phyloP scores from a whole-genome alignment of 345 rosid genomes.

The Eucalyptus pumila region DNA sequence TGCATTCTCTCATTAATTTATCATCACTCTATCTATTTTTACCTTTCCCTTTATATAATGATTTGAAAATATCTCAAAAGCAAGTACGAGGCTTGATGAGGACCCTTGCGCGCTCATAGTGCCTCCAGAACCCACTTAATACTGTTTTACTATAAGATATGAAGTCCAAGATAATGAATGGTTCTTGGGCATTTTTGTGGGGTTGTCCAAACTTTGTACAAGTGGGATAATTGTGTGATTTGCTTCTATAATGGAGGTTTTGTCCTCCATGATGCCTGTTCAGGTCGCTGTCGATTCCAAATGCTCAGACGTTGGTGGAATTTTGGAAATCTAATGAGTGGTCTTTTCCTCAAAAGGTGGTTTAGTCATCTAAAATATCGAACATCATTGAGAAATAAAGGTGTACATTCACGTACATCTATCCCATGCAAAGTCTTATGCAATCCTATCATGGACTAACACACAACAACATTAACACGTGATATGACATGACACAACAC shows the following conservation, averaged over 20 bases:
- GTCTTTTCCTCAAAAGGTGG: not conserved
- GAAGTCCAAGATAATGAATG: not conserved
- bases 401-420: not conserved
- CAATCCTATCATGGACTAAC: not conserved
- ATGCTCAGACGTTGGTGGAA: not conserved
- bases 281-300: not conserved
- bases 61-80: not conserved
- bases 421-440: not conserved
- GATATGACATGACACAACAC: accelerated
- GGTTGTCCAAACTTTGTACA: not conserved
- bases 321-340: not conserved
- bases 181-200: not conserved
- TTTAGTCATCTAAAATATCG: not conserved
- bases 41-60: not conserved
- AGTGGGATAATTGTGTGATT: not conserved
- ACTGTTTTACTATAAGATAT: not conserved
- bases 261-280: not conserved
- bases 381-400: not conserved
- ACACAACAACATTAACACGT: too few relatives aligned
- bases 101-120: not conserved
- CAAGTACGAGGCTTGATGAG: not conserved
- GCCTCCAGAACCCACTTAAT: not conserved
- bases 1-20: not conserved
- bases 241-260: not conserved
- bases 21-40: not conserved